Conservation (phyloP, 306 rosid genomes). For the Potentilla sterilis region DNA sequence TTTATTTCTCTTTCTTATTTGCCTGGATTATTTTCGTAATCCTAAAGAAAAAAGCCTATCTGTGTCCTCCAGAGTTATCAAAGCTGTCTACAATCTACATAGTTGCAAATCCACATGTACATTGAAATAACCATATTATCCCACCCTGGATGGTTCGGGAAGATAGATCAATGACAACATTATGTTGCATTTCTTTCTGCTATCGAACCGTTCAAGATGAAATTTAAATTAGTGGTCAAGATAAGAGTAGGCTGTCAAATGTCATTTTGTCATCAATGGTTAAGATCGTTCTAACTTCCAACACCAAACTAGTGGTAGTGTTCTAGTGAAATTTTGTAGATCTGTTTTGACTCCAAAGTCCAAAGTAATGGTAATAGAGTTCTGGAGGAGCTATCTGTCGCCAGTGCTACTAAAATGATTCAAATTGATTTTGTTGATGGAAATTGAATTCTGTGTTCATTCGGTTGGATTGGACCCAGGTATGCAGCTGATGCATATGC, state of each 20-base stretch:
- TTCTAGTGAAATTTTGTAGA: neutral
- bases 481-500: conserved; percentile 74
- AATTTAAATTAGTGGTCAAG: neutral
- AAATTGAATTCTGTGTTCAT: neutral
- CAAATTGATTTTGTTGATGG: neutral
- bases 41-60: neutral
- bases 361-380: neutral
- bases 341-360: neutral
- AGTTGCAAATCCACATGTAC: neutral
- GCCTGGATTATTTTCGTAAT: neutral
- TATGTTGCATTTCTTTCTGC: neutral
- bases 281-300: neutral
- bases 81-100: neutral
- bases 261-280: neutral
- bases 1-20: neutral
- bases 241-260: neutral
- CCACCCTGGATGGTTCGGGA: neutral
- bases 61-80: neutral
- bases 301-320: neutral
- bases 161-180: neutral
- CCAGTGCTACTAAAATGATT: neutral
- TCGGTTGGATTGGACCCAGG: conserved; percentile 27
- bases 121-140: neutral
- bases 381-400: too few species aligned
- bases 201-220: neutral